Percentiles rank a stretch among this genome's conserved stretches.
phyloP scores from a whole-genome alignment of 225 moss, liverwort and hornwort genomes.

The Marchantia paleacea region DNA sequence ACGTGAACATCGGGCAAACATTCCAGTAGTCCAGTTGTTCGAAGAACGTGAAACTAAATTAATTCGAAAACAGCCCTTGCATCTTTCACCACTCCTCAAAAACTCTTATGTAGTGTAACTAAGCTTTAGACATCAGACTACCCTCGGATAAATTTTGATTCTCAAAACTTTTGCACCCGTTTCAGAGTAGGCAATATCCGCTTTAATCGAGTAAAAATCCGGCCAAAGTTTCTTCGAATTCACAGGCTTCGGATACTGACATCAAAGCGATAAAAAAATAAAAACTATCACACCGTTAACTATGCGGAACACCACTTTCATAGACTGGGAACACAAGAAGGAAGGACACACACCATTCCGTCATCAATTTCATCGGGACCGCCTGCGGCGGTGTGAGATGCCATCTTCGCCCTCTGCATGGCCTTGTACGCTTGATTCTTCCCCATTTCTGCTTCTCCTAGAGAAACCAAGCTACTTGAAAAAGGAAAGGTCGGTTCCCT shows the following conservation, averaged over 20 bases:
- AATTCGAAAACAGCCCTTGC: background rate
- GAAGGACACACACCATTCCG: constrained; percentile 99
- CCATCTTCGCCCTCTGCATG: constrained; percentile 99
- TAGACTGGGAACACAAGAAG: constrained; percentile 25
- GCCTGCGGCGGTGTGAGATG: constrained; percentile 89
- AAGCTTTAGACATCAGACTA: too few relatives aligned
- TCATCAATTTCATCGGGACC: constrained; percentile 98
- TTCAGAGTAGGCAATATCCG: too few relatives aligned
- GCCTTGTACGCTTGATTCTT: constrained; percentile 99
- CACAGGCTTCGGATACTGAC: background rate
- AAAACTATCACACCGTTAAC: background rate
- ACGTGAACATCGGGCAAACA: background rate
- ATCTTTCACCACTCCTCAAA: background rate
- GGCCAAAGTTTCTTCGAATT: background rate
- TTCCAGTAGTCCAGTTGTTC: background rate
- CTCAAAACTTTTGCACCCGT: too few relatives aligned
- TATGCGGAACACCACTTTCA: background rate
- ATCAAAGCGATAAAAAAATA: too few relatives aligned
- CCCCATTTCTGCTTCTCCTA: constrained; percentile 67
- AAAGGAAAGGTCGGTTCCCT: background rate
- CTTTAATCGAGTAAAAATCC: too few relatives aligned
- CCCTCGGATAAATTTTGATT: too few relatives aligned
- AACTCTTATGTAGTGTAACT: too few relatives aligned
- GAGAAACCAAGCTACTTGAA: constrained; percentile 1
- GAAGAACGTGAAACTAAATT: background rate